Base-by-base conservation (phyloP, 257 asterid species). In the Echites panduratus region DNA sequence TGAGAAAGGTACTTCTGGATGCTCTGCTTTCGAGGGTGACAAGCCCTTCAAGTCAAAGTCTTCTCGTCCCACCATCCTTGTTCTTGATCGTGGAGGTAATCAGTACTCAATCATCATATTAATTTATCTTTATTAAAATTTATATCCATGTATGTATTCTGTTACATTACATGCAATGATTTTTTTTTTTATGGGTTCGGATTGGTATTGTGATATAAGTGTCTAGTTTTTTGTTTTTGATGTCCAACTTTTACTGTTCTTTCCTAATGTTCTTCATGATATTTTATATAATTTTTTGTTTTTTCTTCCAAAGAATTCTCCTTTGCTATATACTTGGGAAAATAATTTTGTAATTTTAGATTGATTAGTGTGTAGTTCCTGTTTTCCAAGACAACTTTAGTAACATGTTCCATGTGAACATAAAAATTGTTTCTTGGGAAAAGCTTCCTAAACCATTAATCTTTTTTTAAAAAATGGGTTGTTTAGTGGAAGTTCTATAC, bases 1-100 rank as follows among this genome's bases (percentile, higher is more conserved):
- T 27, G 44, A 27, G 1, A 86, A 81, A 16, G 84, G 75, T 68
- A 74, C 85, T 0, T 5, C 32, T 32, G 98, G 93, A 12, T 93
- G 97, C 80, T 79, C 87, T 27, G 9, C 87, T 13, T 93, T 93
- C 48, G 83, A 79, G 7, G 93, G 90, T 0, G 87, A 87, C 61
- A 87, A 79, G 70, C 96, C 97, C 70, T 93, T 90, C 85, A 93
- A 85, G 81, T 83, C 97, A 35, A 89, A 85, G 69, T 78, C 88
- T 57, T 54, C 88, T 57, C 92, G 86, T 48, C 98, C 96, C 72
- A 81, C 87, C 54, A 83, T 90, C 53, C 92, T 93, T 47, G 96
- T 93, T 70, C 92, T 93, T 57, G 97, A 93, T 74, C 98, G 98
- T 35, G 98, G 98, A 77, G 97, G 97, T 90, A 73, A 8, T 49